Evolutionary conservation across 805 yeast species (phyloP), one percentile per base, ranked within the genome.

Genomic region (Myxozyma monticola): DNA sequence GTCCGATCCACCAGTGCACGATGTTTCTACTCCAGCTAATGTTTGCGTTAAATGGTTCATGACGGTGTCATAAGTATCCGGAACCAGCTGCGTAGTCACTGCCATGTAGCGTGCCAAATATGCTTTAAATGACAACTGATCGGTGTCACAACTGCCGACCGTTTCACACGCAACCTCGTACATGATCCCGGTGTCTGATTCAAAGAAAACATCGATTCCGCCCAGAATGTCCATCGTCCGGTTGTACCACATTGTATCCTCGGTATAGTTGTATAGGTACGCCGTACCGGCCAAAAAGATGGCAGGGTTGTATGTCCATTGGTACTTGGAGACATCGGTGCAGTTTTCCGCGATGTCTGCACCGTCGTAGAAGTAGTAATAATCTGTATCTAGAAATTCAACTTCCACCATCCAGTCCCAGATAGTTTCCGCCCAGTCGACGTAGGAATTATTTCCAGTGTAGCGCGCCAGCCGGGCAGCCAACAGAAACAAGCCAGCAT

Each of bases 101-200:
- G 89, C 93, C 65, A 90, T 67, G 65, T 83, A 83, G 49, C 96
- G 74, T 1, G 88, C 65, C 60, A 87, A 76, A 60, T 84, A 85
- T 1, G 96, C 96, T 72, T 86, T 88, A 76, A 91, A 90, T n/a
- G 93, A 81, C 52, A 96, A 76, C 73, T 90, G 96, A 73, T 90
- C 97, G 48, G 79, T 83, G 68, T 87, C 79, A 73, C 98, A 90
- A 34, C 75, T 72, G 22, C 66, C 67, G 1, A 71, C 59, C 15
- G 75, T 73, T 72, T 87, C 95, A 68, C 97, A 90, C 1, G 96
- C 88, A 5, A 84, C 83, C 66, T 90, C 98, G 63, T 76, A 85
- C 80, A 88, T 76, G 42, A 87, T 71, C 37, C 71, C 68, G 31
- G 70, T 60, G n/a, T n/a, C n/a, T 38, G 76, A 69, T 26, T 52